These are phyloP conservation scores for Fusarium papillatum DNA, from an alignment of 2,329 filamentous ascomycete genomes.

Conservation along the genomic window DNA sequence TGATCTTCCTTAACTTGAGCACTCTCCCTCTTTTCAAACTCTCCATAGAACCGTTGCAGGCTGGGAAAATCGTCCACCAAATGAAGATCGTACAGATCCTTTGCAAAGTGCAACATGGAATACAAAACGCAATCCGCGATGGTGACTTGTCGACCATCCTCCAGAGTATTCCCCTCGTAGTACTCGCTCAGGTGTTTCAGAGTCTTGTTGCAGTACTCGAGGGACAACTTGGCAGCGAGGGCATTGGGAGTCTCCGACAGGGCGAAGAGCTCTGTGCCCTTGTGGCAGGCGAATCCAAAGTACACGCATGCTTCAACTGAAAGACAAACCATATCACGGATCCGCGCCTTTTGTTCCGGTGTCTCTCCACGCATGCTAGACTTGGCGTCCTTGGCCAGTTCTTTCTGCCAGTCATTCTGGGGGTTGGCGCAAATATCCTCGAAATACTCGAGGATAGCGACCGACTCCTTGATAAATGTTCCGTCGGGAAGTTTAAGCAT, in stretches of 20 bases:
- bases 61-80: constrained; percentile 12
- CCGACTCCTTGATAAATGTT: constrained; percentile 32
- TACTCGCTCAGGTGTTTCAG: constrained; percentile 21
- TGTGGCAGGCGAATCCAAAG: constrained; percentile 34
- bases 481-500: constrained; percentile 29
- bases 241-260: constrained; percentile 15
- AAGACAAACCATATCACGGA: constrained; percentile 24
- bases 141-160: not conserved
- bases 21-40: constrained; percentile 22
- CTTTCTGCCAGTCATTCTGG: constrained; percentile 10
- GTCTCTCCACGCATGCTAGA: constrained; percentile 13
- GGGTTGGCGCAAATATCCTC: constrained; percentile 35
- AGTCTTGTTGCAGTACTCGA: constrained; percentile 22
- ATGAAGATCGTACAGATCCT: constrained; percentile 23
- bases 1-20: constrained; percentile 13
- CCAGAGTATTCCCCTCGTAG: constrained; percentile 6
- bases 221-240: not conserved
- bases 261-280: constrained; percentile 16
- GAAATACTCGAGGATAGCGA: constrained; percentile 32
- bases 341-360: constrained; percentile 14
- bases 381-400: not conserved
- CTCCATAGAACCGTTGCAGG: constrained; percentile 20
- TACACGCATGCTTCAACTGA: constrained; percentile 26
- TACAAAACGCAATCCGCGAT: constrained; percentile 36
- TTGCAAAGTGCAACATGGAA: constrained; percentile 28